These are phyloP conservation scores for Collybiopsis luxurians DNA, from an alignment of 768 basidiomycete genomes.

Conservation along the genomic window DNA sequence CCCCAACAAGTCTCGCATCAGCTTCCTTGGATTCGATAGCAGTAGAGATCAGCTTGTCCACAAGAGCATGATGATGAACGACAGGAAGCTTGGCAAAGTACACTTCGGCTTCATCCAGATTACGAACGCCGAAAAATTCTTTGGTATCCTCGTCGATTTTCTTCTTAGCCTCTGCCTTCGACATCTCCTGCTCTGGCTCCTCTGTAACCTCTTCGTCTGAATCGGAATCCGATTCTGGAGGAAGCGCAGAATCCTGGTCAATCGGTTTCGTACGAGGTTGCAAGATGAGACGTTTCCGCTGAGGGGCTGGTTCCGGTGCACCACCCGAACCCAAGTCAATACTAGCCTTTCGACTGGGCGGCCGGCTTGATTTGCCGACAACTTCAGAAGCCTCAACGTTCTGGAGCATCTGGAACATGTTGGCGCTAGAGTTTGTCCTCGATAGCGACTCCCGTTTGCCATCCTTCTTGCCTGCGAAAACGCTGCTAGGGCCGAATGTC, in stretches of 20 bases:
- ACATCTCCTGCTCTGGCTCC: conserved; percentile 47
- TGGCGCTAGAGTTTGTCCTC: conserved; percentile 73
- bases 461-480: conserved; percentile 70
- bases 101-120: conserved; percentile 81
- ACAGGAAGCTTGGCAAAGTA: conserved; percentile 78
- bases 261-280: conserved; percentile 75
- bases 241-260: conserved; percentile 38
- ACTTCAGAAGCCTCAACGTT: conserved; percentile 53
- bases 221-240: not conserved
- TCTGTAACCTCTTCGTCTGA: conserved; percentile 26
- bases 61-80: conserved; percentile 59
- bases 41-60: conserved; percentile 70
- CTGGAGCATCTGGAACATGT: conserved; percentile 89
- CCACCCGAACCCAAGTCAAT: conserved; percentile 40
- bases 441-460: conserved; percentile 72
- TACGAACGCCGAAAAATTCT: conserved; percentile 85
- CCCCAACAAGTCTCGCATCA: conserved; percentile 74
- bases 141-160: conserved; percentile 81
- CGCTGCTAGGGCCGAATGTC: conserved; percentile 82
- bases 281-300: conserved; percentile 72
- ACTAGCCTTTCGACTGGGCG: conserved; percentile 48
- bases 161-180: conserved; percentile 63
- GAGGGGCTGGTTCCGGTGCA: conserved; percentile 43
- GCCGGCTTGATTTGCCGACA: conserved; percentile 46
- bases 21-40: conserved; percentile 82